phyloP scores from a whole-genome alignment of 768 basidiomycete genomes.

The Phanerochaete sordida region DNA sequence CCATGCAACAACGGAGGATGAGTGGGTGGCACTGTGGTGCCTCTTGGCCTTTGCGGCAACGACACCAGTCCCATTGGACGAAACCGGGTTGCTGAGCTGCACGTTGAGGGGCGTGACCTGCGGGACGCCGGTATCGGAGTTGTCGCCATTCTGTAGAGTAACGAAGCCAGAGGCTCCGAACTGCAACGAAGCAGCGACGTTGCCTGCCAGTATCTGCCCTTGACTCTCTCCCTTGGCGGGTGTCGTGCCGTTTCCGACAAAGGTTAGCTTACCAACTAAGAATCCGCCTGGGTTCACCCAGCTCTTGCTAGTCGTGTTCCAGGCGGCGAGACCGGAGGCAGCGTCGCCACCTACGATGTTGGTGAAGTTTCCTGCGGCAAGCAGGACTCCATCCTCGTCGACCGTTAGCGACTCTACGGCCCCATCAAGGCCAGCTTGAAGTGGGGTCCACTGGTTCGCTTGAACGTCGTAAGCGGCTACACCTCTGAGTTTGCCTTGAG shows the following conservation, averaged over 20 bases:
- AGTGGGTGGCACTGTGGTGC: slow-evolving; percentile 26
- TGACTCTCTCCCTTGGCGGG: slow-evolving; percentile 35
- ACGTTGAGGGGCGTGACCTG: slow-evolving; percentile 58
- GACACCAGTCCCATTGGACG: too few relatives aligned
- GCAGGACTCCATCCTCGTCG: slow-evolving; percentile 42
- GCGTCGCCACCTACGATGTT: slow-evolving; percentile 18
- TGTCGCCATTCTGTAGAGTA: slow-evolving; percentile 63
- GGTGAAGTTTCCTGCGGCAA: slow-evolving; percentile 78
- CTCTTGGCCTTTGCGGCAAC: too few relatives aligned
- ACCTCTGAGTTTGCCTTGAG: slow-evolving; percentile 48
- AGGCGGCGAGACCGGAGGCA: slow-evolving; percentile 68
- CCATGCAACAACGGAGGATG: slow-evolving; percentile 38
- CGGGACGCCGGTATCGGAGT: slow-evolving; percentile 42
- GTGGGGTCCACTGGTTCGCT: slow-evolving; percentile 59
- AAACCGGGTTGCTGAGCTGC: slow-evolving; percentile 43
- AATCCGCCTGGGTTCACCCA: slow-evolving; percentile 82
- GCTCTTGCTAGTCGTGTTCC: slow-evolving; percentile 52
- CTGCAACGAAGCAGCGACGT: slow-evolving; percentile 47
- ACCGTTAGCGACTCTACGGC: slow-evolving; percentile 59
- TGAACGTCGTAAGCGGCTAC: slow-evolving; percentile 71
- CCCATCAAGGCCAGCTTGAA: slow-evolving; percentile 77
- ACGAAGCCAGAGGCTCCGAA: slow-evolving; percentile 82
- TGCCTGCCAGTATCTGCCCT: slow-evolving; percentile 68
- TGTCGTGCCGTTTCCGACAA: slow-evolving; percentile 64
- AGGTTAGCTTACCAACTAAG: slow-evolving; percentile 63